A percentile compares a stretch with the other conserved stretches of the same genome.
Conservation (phyloP, 2,329 filamentous ascomycete species). For the Lachnellula hyalina region DNA sequence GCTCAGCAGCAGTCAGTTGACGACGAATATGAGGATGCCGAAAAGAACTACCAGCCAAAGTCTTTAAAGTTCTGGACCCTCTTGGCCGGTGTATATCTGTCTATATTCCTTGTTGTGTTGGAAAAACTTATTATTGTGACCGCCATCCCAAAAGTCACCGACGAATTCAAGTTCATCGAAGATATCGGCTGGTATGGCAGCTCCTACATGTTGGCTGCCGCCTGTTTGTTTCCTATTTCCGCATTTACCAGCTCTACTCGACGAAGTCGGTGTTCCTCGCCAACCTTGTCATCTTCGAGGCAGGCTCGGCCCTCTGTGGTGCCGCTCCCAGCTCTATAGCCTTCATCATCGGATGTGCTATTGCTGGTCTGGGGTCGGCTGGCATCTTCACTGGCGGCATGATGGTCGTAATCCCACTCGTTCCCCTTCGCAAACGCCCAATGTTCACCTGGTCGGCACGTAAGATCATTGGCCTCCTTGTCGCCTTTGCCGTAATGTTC, state of each 20-base stretch:
- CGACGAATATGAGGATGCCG: conserved; percentile 12
- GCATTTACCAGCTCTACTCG: conserved; percentile 22
- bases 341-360: conserved; percentile 24
- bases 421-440: too few relatives aligned
- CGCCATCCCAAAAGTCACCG: conserved; percentile 32
- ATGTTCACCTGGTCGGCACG: too few relatives aligned
- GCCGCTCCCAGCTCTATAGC: conserved; percentile 21
- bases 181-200: conserved; percentile 41
- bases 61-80: conserved; percentile 23
- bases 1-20: conserved; percentile 1
- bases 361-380: conserved; percentile 25
- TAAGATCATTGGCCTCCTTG: conserved; percentile 17
- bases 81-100: conserved; percentile 19
- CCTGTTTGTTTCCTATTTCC: conserved; percentile 22
- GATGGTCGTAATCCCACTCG: too few relatives aligned
- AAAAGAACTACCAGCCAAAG: conserved; percentile 19
- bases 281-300: conserved; percentile 21
- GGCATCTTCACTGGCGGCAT: conserved; percentile 31
- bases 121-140: conserved; percentile 26
- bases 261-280: conserved; percentile 21
- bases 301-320: conserved; percentile 21
- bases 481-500: conserved; percentile 20
- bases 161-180: conserved; percentile 32
- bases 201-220: conserved; percentile 32
- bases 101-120: neutral